phyloP scores from a whole-genome alignment of 257 asterid species.

The Capsicum rhomboideum region DNA sequence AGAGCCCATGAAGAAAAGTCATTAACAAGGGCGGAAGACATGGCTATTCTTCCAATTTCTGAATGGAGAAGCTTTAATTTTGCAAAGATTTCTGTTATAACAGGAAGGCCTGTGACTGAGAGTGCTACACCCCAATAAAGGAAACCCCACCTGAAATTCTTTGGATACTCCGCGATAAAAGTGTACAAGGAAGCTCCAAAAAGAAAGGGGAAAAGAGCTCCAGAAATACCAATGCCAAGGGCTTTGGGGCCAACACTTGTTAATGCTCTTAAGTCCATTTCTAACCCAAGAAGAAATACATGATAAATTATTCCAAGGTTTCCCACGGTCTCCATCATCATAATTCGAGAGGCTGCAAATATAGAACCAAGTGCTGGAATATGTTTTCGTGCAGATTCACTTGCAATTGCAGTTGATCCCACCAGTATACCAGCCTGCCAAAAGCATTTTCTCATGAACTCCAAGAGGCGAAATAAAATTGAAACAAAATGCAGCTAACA shows the following conservation, averaged over 20 bases:
- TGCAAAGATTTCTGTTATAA: conserved; percentile 1
- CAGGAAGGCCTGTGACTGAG: conserved; percentile 13
- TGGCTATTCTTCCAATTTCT: conserved; percentile 10
- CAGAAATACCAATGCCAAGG: conserved; percentile 11
- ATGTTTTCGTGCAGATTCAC: neutral
- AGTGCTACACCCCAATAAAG: conserved; percentile 16
- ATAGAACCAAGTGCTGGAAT: neutral
- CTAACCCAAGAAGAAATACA: conserved; percentile 13
- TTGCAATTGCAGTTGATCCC: neutral
- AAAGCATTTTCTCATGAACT: neutral
- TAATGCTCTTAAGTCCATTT: conserved; percentile 11
- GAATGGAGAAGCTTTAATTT: conserved; percentile 15
- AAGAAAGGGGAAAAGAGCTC: conserved; percentile 8
- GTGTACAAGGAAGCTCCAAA: neutral
- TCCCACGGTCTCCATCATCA: conserved; percentile 14
- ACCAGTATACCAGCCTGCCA: conserved; percentile 9
- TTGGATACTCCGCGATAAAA: neutral
- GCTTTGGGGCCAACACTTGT: conserved; percentile 8
- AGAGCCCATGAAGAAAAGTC: conserved; percentile 9
- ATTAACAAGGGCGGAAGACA: conserved; percentile 15
- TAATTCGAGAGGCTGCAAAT: neutral
- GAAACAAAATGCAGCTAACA: neutral
- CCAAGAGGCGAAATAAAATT: neutral
- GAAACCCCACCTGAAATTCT: neutral
- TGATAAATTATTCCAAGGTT: conserved; percentile 12